Conservation (phyloP, 805 yeast species). For the Saturnispora silvae region DNA sequence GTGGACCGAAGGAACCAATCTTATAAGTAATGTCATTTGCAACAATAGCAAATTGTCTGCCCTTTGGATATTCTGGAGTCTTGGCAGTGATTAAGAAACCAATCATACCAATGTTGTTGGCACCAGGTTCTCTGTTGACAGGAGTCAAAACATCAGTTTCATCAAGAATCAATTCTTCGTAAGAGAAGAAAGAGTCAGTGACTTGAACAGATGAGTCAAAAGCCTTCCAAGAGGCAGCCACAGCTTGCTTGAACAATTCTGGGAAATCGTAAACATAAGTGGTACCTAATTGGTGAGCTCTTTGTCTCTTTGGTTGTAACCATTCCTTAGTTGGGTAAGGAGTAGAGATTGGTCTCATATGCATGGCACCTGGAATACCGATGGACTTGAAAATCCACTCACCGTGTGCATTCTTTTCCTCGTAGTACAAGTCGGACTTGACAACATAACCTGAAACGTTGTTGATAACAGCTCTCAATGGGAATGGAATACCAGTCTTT, state of each 20-base stretch:
- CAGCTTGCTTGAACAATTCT: constrained; percentile 91
- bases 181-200: constrained; percentile 70
- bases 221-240: constrained; percentile 74
- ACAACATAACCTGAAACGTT: constrained; percentile 97
- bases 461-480: constrained; percentile 91
- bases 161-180: constrained; percentile 74
- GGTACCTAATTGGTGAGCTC: constrained; percentile 97
- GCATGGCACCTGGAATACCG: constrained; percentile 95
- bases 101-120: constrained; percentile 94
- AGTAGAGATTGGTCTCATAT: constrained; percentile 86
- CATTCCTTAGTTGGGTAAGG: constrained; percentile 98
- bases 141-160: constrained; percentile 78
- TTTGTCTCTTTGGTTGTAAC: constrained; percentile 96
- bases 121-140: constrained; percentile 92
- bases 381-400: constrained; percentile 96
- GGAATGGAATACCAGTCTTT: constrained; percentile 79
- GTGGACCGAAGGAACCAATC: constrained; percentile 98
- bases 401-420: constrained; percentile 82
- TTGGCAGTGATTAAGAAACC: constrained; percentile 85
- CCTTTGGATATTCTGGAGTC: constrained; percentile 95
- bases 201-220: constrained; percentile 41
- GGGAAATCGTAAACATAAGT: constrained; percentile 99
- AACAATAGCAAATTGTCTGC: constrained; percentile 84
- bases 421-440: constrained; percentile 88
- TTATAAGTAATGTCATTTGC: constrained; percentile 97